Conservation (phyloP, 2,329 filamentous ascomycete genomes). For the Beauveria bassiana region DNA sequence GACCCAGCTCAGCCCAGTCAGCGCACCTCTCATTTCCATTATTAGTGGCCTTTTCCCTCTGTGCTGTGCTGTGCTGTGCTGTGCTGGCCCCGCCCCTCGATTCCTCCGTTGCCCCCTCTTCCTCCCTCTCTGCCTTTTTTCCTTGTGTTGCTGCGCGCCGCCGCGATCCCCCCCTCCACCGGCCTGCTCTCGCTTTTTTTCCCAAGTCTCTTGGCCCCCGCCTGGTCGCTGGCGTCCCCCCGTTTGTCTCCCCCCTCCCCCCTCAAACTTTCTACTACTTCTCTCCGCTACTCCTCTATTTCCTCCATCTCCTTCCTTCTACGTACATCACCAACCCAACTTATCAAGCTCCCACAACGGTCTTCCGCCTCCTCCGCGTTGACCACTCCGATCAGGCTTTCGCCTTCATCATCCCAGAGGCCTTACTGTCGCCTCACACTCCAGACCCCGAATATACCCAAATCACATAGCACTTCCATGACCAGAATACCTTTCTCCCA, state of each 20-base stretch:
- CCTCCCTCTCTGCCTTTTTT: not conserved
- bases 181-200: slow-evolving; percentile 2
- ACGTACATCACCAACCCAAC: slow-evolving; percentile 6
- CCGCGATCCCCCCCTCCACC: not conserved
- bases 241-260: not conserved
- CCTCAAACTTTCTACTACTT: slow-evolving; percentile 11
- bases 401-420: not conserved
- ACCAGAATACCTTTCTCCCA: slow-evolving; percentile 32
- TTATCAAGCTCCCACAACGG: not conserved
- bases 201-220: slow-evolving; percentile 6
- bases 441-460: slow-evolving; percentile 6
- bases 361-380: not conserved
- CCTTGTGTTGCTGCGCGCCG: not conserved
- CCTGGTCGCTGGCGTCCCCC: slow-evolving; percentile 1
- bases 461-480: slow-evolving; percentile 26
- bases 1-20: not conserved
- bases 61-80: not conserved
- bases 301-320: slow-evolving; percentile 1
- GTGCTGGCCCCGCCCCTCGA: not conserved
- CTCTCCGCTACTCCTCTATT: slow-evolving; percentile 5
- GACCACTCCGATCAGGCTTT: not conserved
- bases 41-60: not conserved
- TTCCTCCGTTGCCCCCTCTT: slow-evolving; percentile 3
- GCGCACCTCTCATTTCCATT: not conserved
- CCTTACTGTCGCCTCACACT: slow-evolving; percentile 4